These are phyloP conservation scores for Lactifluus echinatus DNA, from an alignment of 768 basidiomycete genomes.

Conservation along the genomic window DNA sequence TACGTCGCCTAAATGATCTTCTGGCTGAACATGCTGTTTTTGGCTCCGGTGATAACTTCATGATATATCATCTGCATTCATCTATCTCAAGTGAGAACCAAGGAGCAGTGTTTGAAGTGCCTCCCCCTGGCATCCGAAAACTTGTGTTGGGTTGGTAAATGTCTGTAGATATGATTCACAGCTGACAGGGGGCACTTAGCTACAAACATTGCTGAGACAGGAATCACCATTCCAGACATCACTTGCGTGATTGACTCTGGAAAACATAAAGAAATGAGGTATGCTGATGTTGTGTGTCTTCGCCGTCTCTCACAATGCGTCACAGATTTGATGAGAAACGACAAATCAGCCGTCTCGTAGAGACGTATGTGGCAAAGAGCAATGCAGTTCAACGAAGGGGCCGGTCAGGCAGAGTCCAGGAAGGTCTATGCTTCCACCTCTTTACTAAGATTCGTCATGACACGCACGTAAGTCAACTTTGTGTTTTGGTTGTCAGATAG, in stretches of 20 bases:
- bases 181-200: conserved; percentile 36
- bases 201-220: conserved; percentile 93
- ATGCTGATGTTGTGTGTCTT: neutral
- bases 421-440: conserved; percentile 89
- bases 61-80: conserved; percentile 83
- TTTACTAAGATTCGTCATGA: conserved; percentile 88
- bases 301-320: conserved; percentile 5
- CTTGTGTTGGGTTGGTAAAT: conserved; percentile 76
- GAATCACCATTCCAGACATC: conserved; percentile 96
- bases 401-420: conserved; percentile 84
- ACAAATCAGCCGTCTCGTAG: conserved; percentile 84
- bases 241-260: conserved; percentile 94
- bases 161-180: neutral
- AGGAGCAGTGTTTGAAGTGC: conserved; percentile 82
- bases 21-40: conserved; percentile 69
- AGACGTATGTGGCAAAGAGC: conserved; percentile 85
- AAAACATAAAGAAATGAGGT: conserved; percentile 92
- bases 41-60: conserved; percentile 53
- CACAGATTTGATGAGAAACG: conserved; percentile 91
- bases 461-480: conserved; percentile 41
- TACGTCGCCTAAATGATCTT: conserved; percentile 77
- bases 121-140: conserved; percentile 72
- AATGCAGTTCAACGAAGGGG: conserved; percentile 88
- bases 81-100: conserved; percentile 90
- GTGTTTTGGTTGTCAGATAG: neutral